phyloP scores from a whole-genome alignment of 1,284 basidiomycete species.

The Blastosporella zonata region DNA sequence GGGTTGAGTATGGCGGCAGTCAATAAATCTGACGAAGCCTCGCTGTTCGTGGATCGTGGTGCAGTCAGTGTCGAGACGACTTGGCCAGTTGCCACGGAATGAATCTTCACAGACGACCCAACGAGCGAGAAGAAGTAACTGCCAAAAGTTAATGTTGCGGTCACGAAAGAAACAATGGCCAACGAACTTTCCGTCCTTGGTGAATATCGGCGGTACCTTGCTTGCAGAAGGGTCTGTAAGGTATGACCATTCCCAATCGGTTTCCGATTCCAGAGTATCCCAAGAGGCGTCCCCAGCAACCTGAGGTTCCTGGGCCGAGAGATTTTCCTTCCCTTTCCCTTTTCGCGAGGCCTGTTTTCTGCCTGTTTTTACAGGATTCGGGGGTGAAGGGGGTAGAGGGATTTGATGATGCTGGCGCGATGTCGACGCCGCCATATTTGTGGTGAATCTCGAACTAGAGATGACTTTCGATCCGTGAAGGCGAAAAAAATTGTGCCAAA shows the following conservation, averaged over 20 bases:
- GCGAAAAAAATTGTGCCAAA: constrained; percentile 33
- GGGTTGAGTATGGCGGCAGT: constrained; percentile 82
- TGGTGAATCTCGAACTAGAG: constrained; percentile 10
- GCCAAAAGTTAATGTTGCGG: constrained; percentile 9
- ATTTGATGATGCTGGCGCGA: constrained; percentile 33
- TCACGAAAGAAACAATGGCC: constrained; percentile 3
- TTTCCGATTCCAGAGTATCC: constrained; percentile 25
- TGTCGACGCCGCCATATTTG: constrained; percentile 34
- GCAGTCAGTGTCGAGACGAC: constrained; percentile 78
- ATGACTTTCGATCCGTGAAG: constrained; percentile 14
- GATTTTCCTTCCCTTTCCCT: constrained; percentile 30
- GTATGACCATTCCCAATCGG: constrained; percentile 66
- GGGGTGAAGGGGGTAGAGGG: constrained; percentile 26
- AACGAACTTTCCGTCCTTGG: constrained; percentile 81
- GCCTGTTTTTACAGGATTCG: constrained; percentile 23
- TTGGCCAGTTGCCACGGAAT: constrained; percentile 72
- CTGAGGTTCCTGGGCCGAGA: constrained; percentile 2
- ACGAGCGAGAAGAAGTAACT: constrained; percentile 89
- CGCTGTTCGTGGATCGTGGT: constrained; percentile 35
- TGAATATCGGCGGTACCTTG: constrained; percentile 72
- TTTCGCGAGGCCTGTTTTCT: constrained; percentile 29
- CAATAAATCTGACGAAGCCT: constrained; percentile 54
- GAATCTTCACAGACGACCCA: constrained; percentile 76
- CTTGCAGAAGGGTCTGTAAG: constrained; percentile 72
- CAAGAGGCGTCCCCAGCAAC: constrained; percentile 6